Percentiles rank a stretch among this genome's conserved stretches.
Conservation (phyloP, 2,329 filamentous ascomycete genomes). For the Gnomoniopsis sp. region DNA sequence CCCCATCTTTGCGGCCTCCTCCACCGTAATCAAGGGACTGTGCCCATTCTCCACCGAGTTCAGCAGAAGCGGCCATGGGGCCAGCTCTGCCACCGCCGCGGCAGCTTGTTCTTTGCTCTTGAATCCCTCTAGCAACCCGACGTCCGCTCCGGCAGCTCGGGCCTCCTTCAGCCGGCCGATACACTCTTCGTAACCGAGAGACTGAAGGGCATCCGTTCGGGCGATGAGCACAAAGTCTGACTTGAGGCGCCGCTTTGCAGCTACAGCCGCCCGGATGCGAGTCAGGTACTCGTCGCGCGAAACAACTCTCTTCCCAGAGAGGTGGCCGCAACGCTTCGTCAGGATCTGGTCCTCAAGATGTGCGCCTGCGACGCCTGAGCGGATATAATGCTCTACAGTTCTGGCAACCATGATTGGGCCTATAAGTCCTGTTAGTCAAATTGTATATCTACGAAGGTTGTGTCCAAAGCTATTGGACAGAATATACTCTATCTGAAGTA, state of each 20-base stretch:
- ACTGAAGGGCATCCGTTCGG: slow-evolving; percentile 52
- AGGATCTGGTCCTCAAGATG: slow-evolving; percentile 34
- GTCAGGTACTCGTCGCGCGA: slow-evolving; percentile 25
- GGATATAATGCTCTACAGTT: slow-evolving; percentile 48
- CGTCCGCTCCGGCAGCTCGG: slow-evolving; percentile 47
- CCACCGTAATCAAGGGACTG: slow-evolving; percentile 49
- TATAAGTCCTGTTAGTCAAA: slow-evolving; percentile 4
- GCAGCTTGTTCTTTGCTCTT: slow-evolving; percentile 28
- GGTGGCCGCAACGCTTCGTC: slow-evolving; percentile 37
- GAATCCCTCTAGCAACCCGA: slow-evolving; percentile 52
- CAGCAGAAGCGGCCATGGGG: slow-evolving; percentile 48
- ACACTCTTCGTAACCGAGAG: slow-evolving; percentile 49
- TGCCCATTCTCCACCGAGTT: slow-evolving; percentile 57
- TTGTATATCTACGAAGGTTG: too few relatives aligned
- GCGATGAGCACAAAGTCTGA: slow-evolving; percentile 56
- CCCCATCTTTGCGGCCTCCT: slow-evolving; percentile 52
- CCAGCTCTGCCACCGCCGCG: slow-evolving; percentile 42
- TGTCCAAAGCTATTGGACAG: too few relatives aligned
- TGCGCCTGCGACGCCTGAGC: slow-evolving; percentile 44
- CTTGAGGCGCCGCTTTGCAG: slow-evolving; percentile 29
- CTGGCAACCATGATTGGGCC: slow-evolving; percentile 35
- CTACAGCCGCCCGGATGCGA: slow-evolving; percentile 29
- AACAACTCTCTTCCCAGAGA: slow-evolving; percentile 33
- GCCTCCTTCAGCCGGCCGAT: slow-evolving; percentile 42
- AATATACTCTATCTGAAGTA: too few relatives aligned